Evolutionary conservation across 2,329 filamentous ascomycete genomes (phyloP).

Genomic region (Botrytis deweyae): DNA sequence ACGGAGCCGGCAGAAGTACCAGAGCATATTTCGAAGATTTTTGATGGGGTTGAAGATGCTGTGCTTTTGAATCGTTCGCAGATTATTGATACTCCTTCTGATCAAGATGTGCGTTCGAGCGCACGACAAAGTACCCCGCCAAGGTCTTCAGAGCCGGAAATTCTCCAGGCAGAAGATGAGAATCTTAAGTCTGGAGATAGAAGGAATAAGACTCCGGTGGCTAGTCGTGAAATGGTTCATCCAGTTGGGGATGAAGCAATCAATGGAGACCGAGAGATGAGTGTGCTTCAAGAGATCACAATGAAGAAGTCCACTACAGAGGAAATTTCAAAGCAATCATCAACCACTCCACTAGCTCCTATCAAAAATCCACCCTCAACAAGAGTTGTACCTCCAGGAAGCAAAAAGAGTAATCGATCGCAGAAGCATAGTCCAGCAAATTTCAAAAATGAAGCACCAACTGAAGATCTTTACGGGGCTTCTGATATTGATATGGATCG

Average conservation of each 20-base stretch:
- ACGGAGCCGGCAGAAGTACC: slow-evolving; percentile 1
- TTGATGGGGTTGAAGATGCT: not conserved
- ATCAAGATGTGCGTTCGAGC: not conserved
- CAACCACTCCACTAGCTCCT: not conserved
- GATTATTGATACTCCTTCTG: slow-evolving; percentile 4
- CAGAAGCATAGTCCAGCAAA: not conserved
- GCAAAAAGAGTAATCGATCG: not conserved
- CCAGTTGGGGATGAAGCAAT: not conserved
- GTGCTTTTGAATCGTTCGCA: slow-evolving; percentile 8
- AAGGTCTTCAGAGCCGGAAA: not conserved
- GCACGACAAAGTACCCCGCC: not conserved
- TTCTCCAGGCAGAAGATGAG: not conserved
- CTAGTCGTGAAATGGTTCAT: not conserved
- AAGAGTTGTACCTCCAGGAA: not conserved
- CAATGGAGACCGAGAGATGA: not conserved
- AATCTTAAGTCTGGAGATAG: not conserved
- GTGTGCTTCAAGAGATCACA: not conserved
- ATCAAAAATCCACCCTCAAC: not conserved
- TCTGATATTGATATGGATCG: not conserved
- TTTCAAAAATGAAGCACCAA: not conserved
- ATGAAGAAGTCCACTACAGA: not conserved
- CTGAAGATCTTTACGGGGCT: not conserved
- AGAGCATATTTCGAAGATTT: slow-evolving; percentile 7
- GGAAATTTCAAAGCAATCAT: not conserved
- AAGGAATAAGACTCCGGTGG: not conserved